Percentiles rank a stretch among this genome's conserved stretches.
These are phyloP conservation scores for Exophiala lecanii-corni DNA, from an alignment of 2,329 filamentous ascomycete species.

Conservation along the genomic window DNA sequence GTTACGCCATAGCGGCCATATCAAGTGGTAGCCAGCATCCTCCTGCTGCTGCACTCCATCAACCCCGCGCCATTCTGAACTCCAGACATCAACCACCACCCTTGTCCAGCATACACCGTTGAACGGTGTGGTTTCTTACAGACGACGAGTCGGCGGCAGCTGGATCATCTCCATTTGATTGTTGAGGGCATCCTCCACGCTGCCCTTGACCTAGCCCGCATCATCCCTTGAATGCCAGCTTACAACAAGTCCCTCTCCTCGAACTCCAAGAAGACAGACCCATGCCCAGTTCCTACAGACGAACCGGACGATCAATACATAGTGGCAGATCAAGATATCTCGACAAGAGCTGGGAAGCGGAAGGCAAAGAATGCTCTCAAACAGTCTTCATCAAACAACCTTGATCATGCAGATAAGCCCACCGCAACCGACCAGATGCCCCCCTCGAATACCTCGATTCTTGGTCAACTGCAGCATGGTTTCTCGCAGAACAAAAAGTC, in stretches of 20 bases:
- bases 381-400: conserved; percentile 10
- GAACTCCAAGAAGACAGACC: conserved; percentile 10
- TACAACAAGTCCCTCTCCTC: conserved; percentile 15
- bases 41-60: conserved; percentile 1
- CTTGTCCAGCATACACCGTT: too few species aligned
- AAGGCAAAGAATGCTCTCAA: conserved; percentile 24
- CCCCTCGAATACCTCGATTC: conserved; percentile 15
- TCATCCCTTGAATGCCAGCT: conserved; percentile 21
- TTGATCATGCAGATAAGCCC: conserved; percentile 20
- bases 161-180: background rate
- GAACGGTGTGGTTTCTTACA: too few species aligned
- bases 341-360: conserved; percentile 19
- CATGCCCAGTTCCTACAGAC: background rate
- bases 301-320: conserved; percentile 6
- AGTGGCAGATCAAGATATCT: conserved; percentile 16
- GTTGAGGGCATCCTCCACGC: background rate
- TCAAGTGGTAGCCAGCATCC: too few species aligned
- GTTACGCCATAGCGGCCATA: too few species aligned
- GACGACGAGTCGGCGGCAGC: background rate
- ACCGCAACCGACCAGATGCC: conserved; percentile 15
- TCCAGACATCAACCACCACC: too few species aligned
- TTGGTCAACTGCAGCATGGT: conserved; percentile 15
- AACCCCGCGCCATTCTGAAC: conserved; percentile 5
- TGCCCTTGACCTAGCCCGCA: background rate
- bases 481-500: conserved; percentile 14